A percentile compares a stretch with the other conserved stretches of the same genome.
Evolutionary conservation across 2,329 filamentous ascomycete species (phyloP).

Genomic region (Botryotinia convoluta): DNA sequence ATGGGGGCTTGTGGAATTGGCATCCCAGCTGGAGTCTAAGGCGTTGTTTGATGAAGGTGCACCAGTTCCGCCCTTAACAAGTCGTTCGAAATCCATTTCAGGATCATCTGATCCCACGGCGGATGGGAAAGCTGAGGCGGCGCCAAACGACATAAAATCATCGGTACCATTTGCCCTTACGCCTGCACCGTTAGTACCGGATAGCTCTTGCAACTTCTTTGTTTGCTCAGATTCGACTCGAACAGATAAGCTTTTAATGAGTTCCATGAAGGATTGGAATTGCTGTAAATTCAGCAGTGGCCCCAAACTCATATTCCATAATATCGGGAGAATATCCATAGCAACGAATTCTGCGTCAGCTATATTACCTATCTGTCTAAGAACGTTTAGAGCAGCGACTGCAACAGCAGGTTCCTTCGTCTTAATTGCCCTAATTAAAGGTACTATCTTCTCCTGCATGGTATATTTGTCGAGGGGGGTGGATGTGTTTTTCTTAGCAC

Average conservation of each 20-base stretch:
- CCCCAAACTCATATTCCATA: constrained; percentile 90
- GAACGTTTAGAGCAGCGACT: constrained; percentile 84
- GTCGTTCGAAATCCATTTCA: constrained; percentile 78
- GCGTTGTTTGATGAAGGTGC: constrained; percentile 39
- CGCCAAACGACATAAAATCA: constrained; percentile 70
- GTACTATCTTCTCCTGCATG: constrained; percentile 95
- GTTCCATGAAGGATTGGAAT: constrained; percentile 84
- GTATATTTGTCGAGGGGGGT: constrained; percentile 95
- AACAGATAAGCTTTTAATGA: constrained; percentile 77
- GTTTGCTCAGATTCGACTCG: constrained; percentile 87
- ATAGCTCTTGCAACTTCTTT: constrained; percentile 82
- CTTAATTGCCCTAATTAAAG: constrained; percentile 87
- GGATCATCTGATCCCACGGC: constrained; percentile 62
- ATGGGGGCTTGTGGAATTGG: constrained; percentile 38
- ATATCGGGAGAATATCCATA: constrained; percentile 80
- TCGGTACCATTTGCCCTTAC: constrained; percentile 52
- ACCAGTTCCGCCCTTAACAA: constrained; percentile 72
- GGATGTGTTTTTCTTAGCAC: constrained; percentile 59
- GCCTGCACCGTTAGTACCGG: constrained; percentile 53
- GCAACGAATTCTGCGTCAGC: constrained; percentile 71
- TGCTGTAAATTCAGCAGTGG: constrained; percentile 83
- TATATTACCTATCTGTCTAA: constrained; percentile 66
- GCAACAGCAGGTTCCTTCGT: constrained; percentile 98
- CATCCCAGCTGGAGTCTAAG: constrained; percentile 53
- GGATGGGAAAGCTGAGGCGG: constrained; percentile 53